Base-by-base conservation (phyloP, 345 rosid genomes). In the Sisymbrium irio region DNA sequence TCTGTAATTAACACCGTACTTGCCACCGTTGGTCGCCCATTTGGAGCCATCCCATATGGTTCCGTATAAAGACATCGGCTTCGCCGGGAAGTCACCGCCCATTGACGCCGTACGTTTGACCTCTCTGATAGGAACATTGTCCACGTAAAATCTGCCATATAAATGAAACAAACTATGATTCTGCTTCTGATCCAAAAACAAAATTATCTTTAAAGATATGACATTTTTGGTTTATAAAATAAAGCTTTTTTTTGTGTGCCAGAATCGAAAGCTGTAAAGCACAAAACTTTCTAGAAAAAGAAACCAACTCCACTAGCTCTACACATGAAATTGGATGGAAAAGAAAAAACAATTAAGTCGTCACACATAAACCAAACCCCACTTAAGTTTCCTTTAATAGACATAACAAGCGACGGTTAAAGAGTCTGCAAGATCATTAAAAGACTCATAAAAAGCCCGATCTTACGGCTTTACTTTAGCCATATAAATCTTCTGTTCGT, bases 1-100 rank as follows among this genome's bases (percentile, higher is more conserved):
- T 74, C 87, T 92, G 88, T 95, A 95, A 76, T 90, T 95, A 17
- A 92, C 89, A 68, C 88, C 83, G 69, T 95, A 95, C 69, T 88
- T 95, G 69, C 99, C 99, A 55, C 99, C 97, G 75, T 87, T 84
- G 28, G 99, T 95, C 20, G 97, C 98, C 98, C 98, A 94, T 71
- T 81, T 81, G 25, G 98, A 94, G 2, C 91, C 98, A 73, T 94
- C 98, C 98, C 98, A 94, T 67, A 94, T 89, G 19, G 97, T 94
- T 65, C 93, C 88, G 47, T 94, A 94, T 42, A 94, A 35, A 42
- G 98, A 89, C 98, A 94, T 94, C n/a, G 97, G 95, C 86, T 94
- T 94, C 27, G 95, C 79, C 6, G 98, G 98, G 65, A 94, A 94
- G 62, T 87, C 91, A 27, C 88, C 93, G 4, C 98, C 92, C 97